Evolutionary conservation across 352 stramenopile genomes (phyloP), one percentile per base, ranked within the genome.

Genomic region (Phytophthora meadii): DNA sequence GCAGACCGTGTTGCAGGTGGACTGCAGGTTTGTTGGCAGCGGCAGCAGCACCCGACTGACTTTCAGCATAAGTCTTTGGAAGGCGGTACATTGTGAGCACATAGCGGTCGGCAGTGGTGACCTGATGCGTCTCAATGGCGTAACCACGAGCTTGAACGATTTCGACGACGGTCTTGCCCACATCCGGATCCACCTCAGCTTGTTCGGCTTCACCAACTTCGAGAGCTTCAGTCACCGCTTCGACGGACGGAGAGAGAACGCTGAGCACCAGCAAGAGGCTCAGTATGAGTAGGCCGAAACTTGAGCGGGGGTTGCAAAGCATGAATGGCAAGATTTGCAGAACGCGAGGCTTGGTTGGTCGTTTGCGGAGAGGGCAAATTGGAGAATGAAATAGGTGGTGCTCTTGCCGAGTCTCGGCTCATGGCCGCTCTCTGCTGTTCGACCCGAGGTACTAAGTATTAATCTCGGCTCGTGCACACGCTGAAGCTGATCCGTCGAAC

Each of bases 1-100:
- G 64, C 30, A 88, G 59, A 12, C 79, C 79, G 54, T 88, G 77
- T 39, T 82, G 74, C 28, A 88, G 56, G 51, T 76, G 82, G n/a
- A 87, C 76, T 1, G 54, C 77, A 4, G 77, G 79, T 40, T 86
- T 87, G 66, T 73, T 82, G 14, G 71, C 40, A 34, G 40, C 52
- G 14, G 52, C 39, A 41, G 52, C n/a, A n/a, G 52, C 24, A 25
- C 40, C 28, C 30, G 52, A 60, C n/a, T 51, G 52, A 51, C 52
- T 60, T 49, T 60, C 52, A 27, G 52, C 52, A 19, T 51, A 51
- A 0, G 39, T 60, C 40, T 60, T 60, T n/a, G 40, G 40, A 9
- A 60, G 52, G 52, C 52, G 52, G 12, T 50, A 60, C 52, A 60
- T 60, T 10, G 52, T 60, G n/a, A 60, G 28, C 11, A 60, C 52